phyloP scores from a whole-genome alignment of 495 filamentous ascomycete genomes.

The Mycothermus thermophilus region DNA sequence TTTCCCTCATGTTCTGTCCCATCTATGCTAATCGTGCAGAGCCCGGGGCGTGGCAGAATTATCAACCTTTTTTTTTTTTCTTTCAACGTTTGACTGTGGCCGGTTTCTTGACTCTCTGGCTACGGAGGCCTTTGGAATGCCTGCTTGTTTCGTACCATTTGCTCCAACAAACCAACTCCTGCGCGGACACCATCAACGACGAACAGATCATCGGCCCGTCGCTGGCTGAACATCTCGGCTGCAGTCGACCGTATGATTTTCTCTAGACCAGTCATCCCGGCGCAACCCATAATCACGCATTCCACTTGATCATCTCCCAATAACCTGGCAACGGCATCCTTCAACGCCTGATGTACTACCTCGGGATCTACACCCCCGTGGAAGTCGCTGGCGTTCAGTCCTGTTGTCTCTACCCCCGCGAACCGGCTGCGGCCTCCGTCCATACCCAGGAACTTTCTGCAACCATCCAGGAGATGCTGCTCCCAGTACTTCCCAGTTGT shows the following conservation, averaged over 20 bases:
- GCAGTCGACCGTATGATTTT: slow-evolving; percentile 61
- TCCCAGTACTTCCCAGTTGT: slow-evolving; percentile 81
- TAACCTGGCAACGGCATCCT: slow-evolving; percentile 51
- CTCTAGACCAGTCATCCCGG: slow-evolving; percentile 86
- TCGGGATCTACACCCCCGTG: slow-evolving; percentile 49
- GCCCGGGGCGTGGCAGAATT: too few species aligned
- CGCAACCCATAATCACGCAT: slow-evolving; percentile 66
- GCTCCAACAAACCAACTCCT: slow-evolving; percentile 55
- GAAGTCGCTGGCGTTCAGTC: slow-evolving; percentile 66
- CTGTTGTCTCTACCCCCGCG: slow-evolving; percentile 72
- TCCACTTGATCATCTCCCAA: slow-evolving; percentile 43
- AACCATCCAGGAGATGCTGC: slow-evolving; percentile 47
- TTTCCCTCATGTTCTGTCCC: too few species aligned
- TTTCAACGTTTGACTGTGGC: too few species aligned
- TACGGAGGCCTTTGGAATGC: too few species aligned
- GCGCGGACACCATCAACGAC: slow-evolving; percentile 79
- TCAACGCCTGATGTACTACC: slow-evolving; percentile 53
- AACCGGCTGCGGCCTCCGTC: slow-evolving; percentile 31
- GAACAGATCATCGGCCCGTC: slow-evolving; percentile 44
- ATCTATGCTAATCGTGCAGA: too few species aligned
- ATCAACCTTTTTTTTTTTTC: too few species aligned
- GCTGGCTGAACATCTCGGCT: slow-evolving; percentile 45
- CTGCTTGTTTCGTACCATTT: slow-evolving; percentile 31
- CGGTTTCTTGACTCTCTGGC: too few species aligned
- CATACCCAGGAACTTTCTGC: slow-evolving; percentile 40